These are phyloP conservation scores for Xylariomycetidae sp. DNA, from an alignment of 2,329 filamentous ascomycete species.

Conservation along the genomic window DNA sequence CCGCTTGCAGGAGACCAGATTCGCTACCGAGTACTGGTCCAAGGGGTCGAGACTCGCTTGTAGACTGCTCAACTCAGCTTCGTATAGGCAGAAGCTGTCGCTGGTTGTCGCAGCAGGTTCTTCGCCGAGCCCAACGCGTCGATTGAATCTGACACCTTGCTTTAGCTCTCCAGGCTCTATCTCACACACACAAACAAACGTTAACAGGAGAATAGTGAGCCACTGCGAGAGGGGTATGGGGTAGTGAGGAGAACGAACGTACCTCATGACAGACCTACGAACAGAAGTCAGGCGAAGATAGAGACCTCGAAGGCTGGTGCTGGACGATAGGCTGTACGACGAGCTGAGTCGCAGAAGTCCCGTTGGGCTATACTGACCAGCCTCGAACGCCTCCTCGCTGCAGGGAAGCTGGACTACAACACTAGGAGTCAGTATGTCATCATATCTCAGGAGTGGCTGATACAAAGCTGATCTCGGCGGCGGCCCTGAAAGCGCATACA, in stretches of 20 bases:
- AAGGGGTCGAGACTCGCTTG: conserved; percentile 12
- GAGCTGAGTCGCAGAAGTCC: conserved; percentile 15
- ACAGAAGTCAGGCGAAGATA: conserved; percentile 22
- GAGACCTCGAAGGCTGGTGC: conserved; percentile 19
- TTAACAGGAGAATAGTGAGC: no score
- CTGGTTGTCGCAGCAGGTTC: conserved; percentile 18
- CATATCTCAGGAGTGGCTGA: no score
- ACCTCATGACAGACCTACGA: conserved; percentile 26
- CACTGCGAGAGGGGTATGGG: no score
- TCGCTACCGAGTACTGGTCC: conserved; percentile 20
- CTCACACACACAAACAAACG: no score
- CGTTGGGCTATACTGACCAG: conserved; percentile 16
- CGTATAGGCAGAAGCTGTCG: conserved; percentile 19
- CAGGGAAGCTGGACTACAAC: conserved; percentile 34
- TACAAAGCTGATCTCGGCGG: no score
- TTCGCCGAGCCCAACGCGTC: conserved; percentile 23
- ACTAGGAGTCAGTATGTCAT: no score
- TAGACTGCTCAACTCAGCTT: conserved; percentile 18
- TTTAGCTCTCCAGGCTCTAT: conserved; percentile 5
- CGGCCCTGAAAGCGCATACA: no score
- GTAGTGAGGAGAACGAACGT: no score
- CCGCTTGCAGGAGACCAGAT: conserved; percentile 16
- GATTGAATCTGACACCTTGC: conserved; percentile 18
- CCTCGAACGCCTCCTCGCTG: conserved; percentile 29
- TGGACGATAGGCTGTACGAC: conserved; percentile 8